A percentile compares a stretch with the other conserved stretches of the same genome.
Evolutionary conservation across 2,329 filamentous ascomycete species (phyloP).

Genomic region (Hymenoscyphus occultus): DNA sequence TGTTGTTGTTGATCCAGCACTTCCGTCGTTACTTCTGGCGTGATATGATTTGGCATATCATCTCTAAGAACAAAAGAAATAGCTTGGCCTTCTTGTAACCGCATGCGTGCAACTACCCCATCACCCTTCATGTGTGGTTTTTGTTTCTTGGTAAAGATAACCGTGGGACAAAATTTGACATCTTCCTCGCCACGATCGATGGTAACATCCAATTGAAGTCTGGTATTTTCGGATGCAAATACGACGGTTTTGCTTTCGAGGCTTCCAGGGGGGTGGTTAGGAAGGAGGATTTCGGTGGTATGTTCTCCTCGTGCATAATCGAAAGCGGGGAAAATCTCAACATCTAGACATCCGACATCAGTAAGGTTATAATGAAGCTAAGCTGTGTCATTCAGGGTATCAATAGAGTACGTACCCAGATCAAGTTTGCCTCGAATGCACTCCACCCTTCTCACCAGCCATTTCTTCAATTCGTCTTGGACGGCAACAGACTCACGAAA

Average conservation of each 20-base stretch:
- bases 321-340: slow-evolving; percentile 72
- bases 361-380: background rate
- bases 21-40: slow-evolving; percentile 54
- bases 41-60: slow-evolving; percentile 56
- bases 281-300: slow-evolving; percentile 52
- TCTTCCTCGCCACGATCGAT: slow-evolving; percentile 57
- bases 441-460: slow-evolving; percentile 69
- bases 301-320: slow-evolving; percentile 66
- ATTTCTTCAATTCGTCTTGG: slow-evolving; percentile 63
- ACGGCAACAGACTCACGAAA: slow-evolving; percentile 53
- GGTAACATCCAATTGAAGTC: slow-evolving; percentile 66
- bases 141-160: slow-evolving; percentile 54
- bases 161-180: slow-evolving; percentile 46
- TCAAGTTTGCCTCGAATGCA: slow-evolving; percentile 66
- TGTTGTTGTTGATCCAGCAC: slow-evolving; percentile 62
- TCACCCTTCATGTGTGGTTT: slow-evolving; percentile 54
- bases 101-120: slow-evolving; percentile 59
- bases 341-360: slow-evolving; percentile 41
- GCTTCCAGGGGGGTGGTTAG: slow-evolving; percentile 40
- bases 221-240: slow-evolving; percentile 57
- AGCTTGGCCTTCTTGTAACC: slow-evolving; percentile 62
- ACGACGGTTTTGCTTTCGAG: slow-evolving; percentile 57
- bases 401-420: slow-evolving; percentile 45
- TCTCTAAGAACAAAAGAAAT: slow-evolving; percentile 68
- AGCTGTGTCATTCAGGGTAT: too few species aligned